Conservation (phyloP, 805 yeast genomes). For the Starmerella bombicola region DNA sequence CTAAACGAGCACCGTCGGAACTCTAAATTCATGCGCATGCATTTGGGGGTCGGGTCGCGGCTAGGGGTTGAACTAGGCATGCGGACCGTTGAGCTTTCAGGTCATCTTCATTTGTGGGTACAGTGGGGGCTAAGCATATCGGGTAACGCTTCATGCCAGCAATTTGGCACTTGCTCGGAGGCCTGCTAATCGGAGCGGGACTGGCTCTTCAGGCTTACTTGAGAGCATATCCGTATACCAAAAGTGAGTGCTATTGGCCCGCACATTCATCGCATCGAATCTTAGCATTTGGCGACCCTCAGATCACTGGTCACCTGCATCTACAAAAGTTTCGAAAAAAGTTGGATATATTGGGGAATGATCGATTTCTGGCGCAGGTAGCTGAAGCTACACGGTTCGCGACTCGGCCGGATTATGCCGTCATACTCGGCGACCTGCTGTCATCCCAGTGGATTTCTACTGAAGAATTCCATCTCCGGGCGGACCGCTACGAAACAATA, state of each 20-base stretch:
- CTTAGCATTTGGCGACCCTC: conserved; percentile 91
- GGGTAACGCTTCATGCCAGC: no score
- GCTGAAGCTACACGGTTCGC: conserved; percentile 51
- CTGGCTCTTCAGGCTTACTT: conserved; percentile 45
- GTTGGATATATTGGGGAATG: conserved; percentile 82
- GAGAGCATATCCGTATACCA: conserved; percentile 42
- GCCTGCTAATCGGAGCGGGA: conserved; percentile 16
- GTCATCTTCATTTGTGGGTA: no score
- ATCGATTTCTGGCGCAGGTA: conserved; percentile 75
- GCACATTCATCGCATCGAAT: conserved; percentile 25
- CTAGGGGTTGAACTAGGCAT: no score
- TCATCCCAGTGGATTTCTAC: conserved; percentile 93
- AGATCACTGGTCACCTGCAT: conserved; percentile 56
- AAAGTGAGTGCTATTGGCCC: conserved; percentile 23
- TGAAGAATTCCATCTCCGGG: conserved; percentile 70
- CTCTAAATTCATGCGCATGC: no score
- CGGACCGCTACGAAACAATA: conserved; percentile 41
- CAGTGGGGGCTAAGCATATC: no score
- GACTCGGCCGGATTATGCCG: conserved; percentile 64
- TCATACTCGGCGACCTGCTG: conserved; percentile 84
- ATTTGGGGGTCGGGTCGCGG: no score
- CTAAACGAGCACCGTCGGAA: no score
- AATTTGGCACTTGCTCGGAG: no score
- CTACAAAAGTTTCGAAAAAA: conserved; percentile 41
- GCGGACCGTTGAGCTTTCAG: no score